Evolutionary conservation across 2,329 filamentous ascomycete genomes (phyloP).

Genomic region (Fusarium denticulatum): DNA sequence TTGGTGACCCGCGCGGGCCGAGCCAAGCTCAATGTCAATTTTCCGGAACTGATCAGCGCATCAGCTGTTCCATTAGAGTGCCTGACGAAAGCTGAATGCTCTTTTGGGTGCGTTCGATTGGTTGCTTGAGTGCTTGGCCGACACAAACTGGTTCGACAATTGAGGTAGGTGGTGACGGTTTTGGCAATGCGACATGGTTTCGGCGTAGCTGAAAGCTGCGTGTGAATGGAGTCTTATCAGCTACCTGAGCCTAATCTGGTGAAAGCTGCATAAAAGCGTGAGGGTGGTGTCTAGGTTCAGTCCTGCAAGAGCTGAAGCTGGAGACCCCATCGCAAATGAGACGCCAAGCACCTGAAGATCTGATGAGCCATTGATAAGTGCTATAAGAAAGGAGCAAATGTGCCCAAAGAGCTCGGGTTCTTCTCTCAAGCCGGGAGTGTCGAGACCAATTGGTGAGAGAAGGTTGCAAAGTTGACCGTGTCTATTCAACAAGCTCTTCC

Average conservation of each 20-base stretch:
- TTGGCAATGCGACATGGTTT: background rate
- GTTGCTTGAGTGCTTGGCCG: too few relatives aligned
- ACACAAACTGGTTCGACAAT: background rate
- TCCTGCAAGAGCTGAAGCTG: background rate
- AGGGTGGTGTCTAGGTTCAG: background rate
- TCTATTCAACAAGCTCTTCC: background rate
- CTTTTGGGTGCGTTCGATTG: background rate
- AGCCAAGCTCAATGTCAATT: background rate
- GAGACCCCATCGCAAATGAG: background rate
- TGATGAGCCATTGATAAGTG: background rate
- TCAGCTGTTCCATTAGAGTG: background rate
- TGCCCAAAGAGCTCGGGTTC: background rate
- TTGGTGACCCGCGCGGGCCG: background rate
- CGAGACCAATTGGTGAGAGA: background rate
- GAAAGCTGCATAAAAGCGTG: background rate
- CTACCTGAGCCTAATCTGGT: background rate
- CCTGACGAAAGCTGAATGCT: background rate
- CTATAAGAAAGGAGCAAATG: background rate
- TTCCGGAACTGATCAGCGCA: background rate
- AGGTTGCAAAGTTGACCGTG: background rate
- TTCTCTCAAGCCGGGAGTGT: background rate
- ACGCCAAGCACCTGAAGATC: background rate
- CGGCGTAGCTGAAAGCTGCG: background rate
- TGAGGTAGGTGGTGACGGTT: background rate
- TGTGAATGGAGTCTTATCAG: too few relatives aligned